Evolutionary conservation across 352 stramenopile species (phyloP).

Genomic region (Blastocystis sp.): DNA sequence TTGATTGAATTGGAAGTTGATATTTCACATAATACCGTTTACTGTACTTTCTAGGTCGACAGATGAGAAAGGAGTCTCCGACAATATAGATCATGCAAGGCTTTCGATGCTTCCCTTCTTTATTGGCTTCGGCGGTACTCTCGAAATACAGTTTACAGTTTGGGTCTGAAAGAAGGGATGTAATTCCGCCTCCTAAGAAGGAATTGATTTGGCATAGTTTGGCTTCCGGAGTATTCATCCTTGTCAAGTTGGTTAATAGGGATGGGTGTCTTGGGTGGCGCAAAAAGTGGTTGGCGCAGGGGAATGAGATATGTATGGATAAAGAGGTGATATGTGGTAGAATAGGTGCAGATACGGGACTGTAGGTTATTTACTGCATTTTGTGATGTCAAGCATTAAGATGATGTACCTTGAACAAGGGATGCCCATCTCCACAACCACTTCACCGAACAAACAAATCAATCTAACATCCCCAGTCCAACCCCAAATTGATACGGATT

Average conservation of each 20-base stretch:
- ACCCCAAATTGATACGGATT: background rate
- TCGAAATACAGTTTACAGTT: constrained; percentile 56
- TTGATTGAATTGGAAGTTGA: background rate
- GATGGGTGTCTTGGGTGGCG: too few species aligned
- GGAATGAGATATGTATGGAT: too few species aligned
- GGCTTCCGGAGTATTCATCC: background rate
- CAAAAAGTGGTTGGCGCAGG: too few species aligned
- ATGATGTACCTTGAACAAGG: too few species aligned
- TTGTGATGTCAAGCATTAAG: too few species aligned
- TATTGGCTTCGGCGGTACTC: constrained; percentile 29
- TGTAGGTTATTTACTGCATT: too few species aligned
- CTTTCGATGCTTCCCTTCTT: background rate
- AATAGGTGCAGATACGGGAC: too few species aligned
- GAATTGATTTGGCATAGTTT: constrained; percentile 31
- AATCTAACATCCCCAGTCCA: too few species aligned
- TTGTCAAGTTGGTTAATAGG: background rate
- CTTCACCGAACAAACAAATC: too few species aligned
- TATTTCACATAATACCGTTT: constrained; percentile 60
- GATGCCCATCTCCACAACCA: too few species aligned
- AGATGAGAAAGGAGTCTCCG: constrained; percentile 23
- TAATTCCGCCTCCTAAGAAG: constrained; percentile 1
- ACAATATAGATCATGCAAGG: constrained; percentile 54
- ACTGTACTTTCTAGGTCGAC: constrained; percentile 24
- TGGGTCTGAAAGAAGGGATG: constrained; percentile 1
- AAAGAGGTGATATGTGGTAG: too few species aligned